Base-by-base conservation (phyloP, 495 filamentous ascomycete species). In the Hypoxylon fuscum region DNA sequence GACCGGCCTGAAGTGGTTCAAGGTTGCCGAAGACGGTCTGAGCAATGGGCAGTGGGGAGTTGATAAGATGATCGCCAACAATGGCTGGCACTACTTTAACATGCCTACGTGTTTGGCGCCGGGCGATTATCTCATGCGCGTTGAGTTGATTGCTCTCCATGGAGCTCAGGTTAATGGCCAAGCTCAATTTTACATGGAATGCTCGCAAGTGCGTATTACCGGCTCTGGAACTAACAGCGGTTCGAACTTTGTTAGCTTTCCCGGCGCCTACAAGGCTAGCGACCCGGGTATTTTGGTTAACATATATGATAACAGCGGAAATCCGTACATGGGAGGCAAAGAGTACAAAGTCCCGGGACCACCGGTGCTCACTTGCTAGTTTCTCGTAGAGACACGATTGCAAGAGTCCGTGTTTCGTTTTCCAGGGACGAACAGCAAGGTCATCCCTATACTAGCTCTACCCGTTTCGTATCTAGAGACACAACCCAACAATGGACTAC, bases 181-280 rank as follows among this genome's bases (percentile, higher is more conserved):
- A 35, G 81, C 82, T 1, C 81, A 85, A 67, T 79, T 84, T 59
- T 83, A 83, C 62, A 77, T 76, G 58, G 75, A 75, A 61, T 78
- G 76, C 62, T 75, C 76, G 8, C 75, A 77, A 70, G 80, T 84
- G 51, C 79, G 78, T 21, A 71, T 84, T n/a, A 77, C 77, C 1
- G 79, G 81, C 38, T 73, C 75, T 9, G 79, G 81, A 14, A 75
- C 66, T 35, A 68, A 71, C 47, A 62, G 67, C 1, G 76, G 73
- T 9, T 64, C 74, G 9, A 61, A 72, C 52, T 75, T 76, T 34
- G 79, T 80, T 35, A 65, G 66, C 52, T 81, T 82, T 73, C 79
- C 79, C 2, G 79, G 79, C 18, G 77, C 77, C 5, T 82, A 82
- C 72, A 69, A 70, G 35, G 66, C 73, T 7, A 74, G 27, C 57